These are phyloP conservation scores for Ogataea trehaloabstinens DNA, from an alignment of 805 yeast genomes.

Conservation along the genomic window DNA sequence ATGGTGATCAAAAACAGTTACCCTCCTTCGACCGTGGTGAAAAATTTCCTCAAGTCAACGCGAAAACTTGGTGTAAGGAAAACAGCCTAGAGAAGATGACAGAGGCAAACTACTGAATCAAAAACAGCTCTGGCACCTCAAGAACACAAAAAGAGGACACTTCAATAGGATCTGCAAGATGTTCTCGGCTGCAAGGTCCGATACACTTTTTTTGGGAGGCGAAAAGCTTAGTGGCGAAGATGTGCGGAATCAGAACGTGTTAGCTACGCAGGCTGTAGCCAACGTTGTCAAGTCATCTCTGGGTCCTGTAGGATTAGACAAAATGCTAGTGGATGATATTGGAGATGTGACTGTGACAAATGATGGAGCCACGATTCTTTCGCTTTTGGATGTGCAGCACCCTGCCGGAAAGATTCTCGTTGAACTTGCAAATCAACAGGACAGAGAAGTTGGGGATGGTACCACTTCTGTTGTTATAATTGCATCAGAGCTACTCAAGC, in stretches of 20 bases:
- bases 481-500: constrained; percentile 86
- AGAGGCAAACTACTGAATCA: too few relatives aligned
- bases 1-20: too few relatives aligned
- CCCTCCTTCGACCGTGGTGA: too few relatives aligned
- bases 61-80: too few relatives aligned
- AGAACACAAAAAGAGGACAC: too few relatives aligned
- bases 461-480: constrained; percentile 96
- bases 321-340: constrained; percentile 97
- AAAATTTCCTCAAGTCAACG: too few relatives aligned
- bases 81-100: too few relatives aligned
- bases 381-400: constrained; percentile 91
- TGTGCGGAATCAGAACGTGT: constrained; percentile 90
- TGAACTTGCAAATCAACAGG: constrained; percentile 97
- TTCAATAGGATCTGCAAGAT: too few relatives aligned
- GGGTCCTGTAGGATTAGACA: constrained; percentile 98
- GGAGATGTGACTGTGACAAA: constrained; percentile 98
- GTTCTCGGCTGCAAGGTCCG: constrained; percentile 82
- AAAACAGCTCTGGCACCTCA: too few relatives aligned
- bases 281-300: constrained; percentile 86
- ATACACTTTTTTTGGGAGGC: constrained; percentile 92
- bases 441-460: constrained; percentile 97
- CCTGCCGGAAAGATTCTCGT: constrained; percentile 98
- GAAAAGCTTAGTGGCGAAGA: constrained; percentile 96
- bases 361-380: constrained; percentile 96
- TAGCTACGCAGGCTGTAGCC: constrained; percentile 87